Conservation (phyloP, 345 rosid genomes). For the Lumnitzera racemosa region DNA sequence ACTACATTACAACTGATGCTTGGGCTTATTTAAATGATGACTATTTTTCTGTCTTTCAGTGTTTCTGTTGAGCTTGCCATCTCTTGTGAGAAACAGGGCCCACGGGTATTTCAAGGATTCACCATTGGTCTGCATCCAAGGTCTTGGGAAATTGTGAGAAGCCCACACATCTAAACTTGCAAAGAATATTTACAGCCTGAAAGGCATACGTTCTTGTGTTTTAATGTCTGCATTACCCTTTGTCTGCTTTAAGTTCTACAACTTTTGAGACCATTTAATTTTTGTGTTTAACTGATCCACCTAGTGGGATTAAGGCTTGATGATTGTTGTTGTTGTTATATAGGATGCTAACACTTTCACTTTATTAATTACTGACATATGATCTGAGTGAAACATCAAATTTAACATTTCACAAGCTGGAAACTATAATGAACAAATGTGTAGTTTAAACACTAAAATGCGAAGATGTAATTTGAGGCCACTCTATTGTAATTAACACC, state of each 20-base stretch:
- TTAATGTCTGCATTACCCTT: too few relatives aligned
- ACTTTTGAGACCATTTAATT: too few relatives aligned
- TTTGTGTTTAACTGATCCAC: too few relatives aligned
- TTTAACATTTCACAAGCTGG: too few relatives aligned
- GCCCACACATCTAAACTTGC: not conserved
- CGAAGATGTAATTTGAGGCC: not conserved
- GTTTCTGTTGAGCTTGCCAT: constrained; percentile 69
- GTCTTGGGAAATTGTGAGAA: constrained; percentile 88
- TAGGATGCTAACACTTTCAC: constrained; percentile 1
- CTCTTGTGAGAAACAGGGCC: constrained; percentile 82
- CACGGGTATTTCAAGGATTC: constrained; percentile 73
- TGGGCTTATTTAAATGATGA: not conserved
- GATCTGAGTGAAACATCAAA: not conserved
- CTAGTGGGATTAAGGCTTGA: too few relatives aligned
- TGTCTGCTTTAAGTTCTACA: too few relatives aligned
- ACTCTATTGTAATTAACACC: not conserved
- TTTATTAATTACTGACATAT: not conserved
- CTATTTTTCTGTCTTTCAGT: constrained; percentile 28
- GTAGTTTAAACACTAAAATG: too few relatives aligned
- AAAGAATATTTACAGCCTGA: too few relatives aligned
- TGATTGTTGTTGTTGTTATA: not conserved
- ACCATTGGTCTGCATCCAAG: constrained; percentile 94
- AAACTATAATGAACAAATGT: too few relatives aligned
- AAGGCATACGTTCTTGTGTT: too few relatives aligned
- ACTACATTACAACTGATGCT: not conserved